Evolutionary conservation across 257 asterid genomes (phyloP).

Genomic region (Verbascum thapsus): DNA sequence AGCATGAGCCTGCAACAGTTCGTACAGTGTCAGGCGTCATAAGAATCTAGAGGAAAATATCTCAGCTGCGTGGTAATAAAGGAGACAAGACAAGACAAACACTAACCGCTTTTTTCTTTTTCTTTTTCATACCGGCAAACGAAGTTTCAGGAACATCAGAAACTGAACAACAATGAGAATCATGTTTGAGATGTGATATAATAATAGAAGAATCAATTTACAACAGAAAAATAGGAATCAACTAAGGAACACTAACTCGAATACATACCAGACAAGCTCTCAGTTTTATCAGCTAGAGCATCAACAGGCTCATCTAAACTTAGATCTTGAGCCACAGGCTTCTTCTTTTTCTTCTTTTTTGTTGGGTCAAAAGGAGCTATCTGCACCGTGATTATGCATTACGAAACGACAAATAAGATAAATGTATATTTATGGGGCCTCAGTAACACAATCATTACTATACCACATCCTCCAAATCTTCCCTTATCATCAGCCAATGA

Average conservation of each 20-base stretch:
- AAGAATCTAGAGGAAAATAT: background rate
- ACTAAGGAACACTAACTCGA: background rate
- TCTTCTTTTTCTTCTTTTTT: conserved; percentile 93
- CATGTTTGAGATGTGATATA: background rate
- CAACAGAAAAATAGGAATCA: background rate
- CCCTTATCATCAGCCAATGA: too few species aligned
- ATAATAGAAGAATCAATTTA: background rate
- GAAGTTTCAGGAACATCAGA: conserved; percentile 71
- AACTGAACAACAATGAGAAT: conserved; percentile 46
- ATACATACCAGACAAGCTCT: conserved; percentile 63
- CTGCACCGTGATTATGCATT: conserved; percentile 38
- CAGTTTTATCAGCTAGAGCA: conserved; percentile 65
- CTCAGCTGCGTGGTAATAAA: background rate
- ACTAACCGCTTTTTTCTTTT: conserved; percentile 86
- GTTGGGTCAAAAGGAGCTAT: conserved; percentile 84
- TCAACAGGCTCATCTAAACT: conserved; percentile 68
- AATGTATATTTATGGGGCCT: background rate
- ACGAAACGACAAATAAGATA: background rate
- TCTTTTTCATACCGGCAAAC: conserved; percentile 78
- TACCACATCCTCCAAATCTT: background rate
- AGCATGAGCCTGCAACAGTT: conserved; percentile 58
- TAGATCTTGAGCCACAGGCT: conserved; percentile 75
- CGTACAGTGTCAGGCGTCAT: background rate
- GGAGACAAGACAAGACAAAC: background rate
- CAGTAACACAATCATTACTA: background rate